A percentile compares a stretch with the other conserved stretches of the same genome.
Conservation (phyloP, 192 early-diverging fungal genomes). For the Pecoramyces ruminantium region DNA sequence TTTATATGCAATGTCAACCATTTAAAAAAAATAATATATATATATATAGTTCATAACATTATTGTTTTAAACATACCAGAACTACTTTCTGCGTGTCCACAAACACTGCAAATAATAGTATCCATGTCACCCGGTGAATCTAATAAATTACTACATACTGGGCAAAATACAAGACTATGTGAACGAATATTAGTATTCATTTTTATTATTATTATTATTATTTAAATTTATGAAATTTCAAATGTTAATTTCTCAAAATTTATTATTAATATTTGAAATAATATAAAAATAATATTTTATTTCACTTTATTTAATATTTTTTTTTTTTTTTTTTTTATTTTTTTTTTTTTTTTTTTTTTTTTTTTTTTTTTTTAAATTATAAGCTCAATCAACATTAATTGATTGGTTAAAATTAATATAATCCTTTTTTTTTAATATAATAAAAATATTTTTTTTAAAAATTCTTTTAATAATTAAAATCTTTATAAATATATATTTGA, state of each 20-base stretch:
- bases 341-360: not conserved
- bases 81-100: conserved; percentile 45
- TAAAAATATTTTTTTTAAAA: too few species aligned
- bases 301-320: too few species aligned
- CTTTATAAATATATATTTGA: too few species aligned
- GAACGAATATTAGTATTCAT: not conserved
- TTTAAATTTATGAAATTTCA: too few species aligned
- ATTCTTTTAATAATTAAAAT: too few species aligned
- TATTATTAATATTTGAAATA: not conserved
- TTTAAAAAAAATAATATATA: too few species aligned
- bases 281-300: not conserved
- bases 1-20: too few species aligned
- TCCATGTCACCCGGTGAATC: conserved; percentile 69
- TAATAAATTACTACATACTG: conserved; percentile 74
- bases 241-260: not conserved
- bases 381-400: not conserved
- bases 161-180: conserved; percentile 62
- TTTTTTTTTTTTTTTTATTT: too few species aligned
- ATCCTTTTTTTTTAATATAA: too few species aligned
- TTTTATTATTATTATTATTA: not conserved
- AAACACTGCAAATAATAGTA: conserved; percentile 63
- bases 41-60: too few species aligned
- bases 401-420: not conserved
- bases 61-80: conserved; percentile 19
- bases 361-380: not conserved